Evolutionary conservation across 1,284 basidiomycete species (phyloP).

Genomic region (Moniliophthora roreri): DNA sequence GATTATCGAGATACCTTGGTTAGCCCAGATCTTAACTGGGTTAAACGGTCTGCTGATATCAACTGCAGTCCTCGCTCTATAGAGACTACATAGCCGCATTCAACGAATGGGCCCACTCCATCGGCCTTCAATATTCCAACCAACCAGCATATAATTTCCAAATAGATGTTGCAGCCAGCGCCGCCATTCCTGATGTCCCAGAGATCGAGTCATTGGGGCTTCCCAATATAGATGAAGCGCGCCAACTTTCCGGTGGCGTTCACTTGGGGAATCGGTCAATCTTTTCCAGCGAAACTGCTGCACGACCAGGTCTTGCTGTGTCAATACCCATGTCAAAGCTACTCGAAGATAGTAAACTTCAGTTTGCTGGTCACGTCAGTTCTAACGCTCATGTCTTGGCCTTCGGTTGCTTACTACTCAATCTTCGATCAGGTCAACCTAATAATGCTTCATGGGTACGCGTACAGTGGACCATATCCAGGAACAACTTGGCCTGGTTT

Average conservation of each 20-base stretch:
- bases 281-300: constrained; percentile 2
- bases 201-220: neutral
- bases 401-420: neutral
- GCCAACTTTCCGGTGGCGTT: constrained; percentile 13
- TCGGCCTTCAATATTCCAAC: constrained; percentile 11
- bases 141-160: constrained; percentile 16
- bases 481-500: constrained; percentile 13
- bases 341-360: constrained; percentile 14
- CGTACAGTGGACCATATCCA: constrained; percentile 11
- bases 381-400: neutral
- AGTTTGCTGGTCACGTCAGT: constrained; percentile 12
- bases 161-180: constrained; percentile 15
- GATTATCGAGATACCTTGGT: constrained; percentile 14
- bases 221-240: neutral
- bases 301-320: constrained; percentile 9
- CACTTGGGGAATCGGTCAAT: neutral
- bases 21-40: neutral
- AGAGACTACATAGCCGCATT: constrained; percentile 13
- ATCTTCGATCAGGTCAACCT: neutral
- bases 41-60: neutral
- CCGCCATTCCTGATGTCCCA: constrained; percentile 6
- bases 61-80: constrained; percentile 12
- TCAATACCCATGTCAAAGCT: constrained; percentile 15
- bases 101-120: constrained; percentile 10
- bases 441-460: constrained; percentile 12